Percentiles rank a stretch among this genome's conserved stretches.
Evolutionary conservation across 768 basidiomycete species (phyloP).

Genomic region (Clathrus columnatus): DNA sequence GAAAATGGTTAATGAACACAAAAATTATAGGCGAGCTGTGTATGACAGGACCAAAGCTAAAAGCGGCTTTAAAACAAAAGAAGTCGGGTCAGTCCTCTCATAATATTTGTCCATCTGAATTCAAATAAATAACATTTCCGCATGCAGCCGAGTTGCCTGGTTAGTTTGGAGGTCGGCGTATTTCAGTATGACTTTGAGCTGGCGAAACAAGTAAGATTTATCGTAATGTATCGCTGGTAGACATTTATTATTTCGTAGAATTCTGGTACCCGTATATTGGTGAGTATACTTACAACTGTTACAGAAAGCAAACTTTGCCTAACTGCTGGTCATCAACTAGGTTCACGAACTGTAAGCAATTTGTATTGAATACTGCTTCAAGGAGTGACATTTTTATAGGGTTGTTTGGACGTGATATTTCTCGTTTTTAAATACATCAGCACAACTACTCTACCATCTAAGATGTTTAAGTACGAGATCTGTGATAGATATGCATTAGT

Average conservation of each 20-base stretch:
- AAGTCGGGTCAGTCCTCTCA: conserved; percentile 35
- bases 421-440: conserved; percentile 41
- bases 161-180: conserved; percentile 76
- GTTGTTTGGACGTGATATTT: conserved; percentile 71
- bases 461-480: no score
- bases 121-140: not conserved
- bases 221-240: conserved; percentile 1
- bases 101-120: not conserved
- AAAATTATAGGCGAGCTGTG: conserved; percentile 50
- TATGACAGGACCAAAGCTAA: conserved; percentile 55
- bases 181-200: conserved; percentile 66
- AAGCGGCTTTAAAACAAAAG: conserved; percentile 38
- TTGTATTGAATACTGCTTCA: conserved; percentile 9
- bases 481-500: no score
- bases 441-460: not conserved
- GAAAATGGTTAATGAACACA: not conserved
- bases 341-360: conserved; percentile 58
- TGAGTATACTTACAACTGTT: not conserved
- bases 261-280: conserved; percentile 42
- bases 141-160: conserved; percentile 51
- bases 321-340: conserved; percentile 28
- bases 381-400: conserved; percentile 27
- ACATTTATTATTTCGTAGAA: conserved; percentile 29
- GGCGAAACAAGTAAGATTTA: conserved; percentile 54
- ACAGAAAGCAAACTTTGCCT: conserved; percentile 1